Evolutionary conservation across 805 yeast species (phyloP), one percentile per base, ranked within the genome.

Genomic region (Candida multigemmis): DNA sequence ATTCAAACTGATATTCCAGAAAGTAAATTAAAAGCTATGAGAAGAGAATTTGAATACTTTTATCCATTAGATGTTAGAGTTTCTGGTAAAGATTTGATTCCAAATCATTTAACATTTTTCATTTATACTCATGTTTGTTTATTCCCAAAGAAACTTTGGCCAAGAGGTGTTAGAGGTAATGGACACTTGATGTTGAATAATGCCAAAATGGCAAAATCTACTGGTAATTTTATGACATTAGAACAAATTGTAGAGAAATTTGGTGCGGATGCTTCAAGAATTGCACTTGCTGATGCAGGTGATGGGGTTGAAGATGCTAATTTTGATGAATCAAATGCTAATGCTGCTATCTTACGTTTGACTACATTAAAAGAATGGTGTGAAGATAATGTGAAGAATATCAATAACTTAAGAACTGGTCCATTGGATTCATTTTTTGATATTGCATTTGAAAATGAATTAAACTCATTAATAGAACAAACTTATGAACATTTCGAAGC

Each of bases 281-380:
- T 91, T 53, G 96, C 98, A 4, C 65, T 91, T 39, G 98, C 97
- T 24, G 98, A 91, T 65, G 96, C 96, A 27, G 98, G 98, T 66
- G 98, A 91, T 53, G 68, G 91, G 22, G 75, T 86, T 41, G 98
- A 91, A 62, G 98, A 91, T 57, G 98, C 98, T 28, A 91, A 91
- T 66, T 83, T 91, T 49, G 98, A 91, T 48, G 98, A 91, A 62
- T 64, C 85, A 34, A 87, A 78, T 48, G 98, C 98, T 30, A 91
- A 91, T 48, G 96, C 98, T 24, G 96, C 97, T 14, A 87, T 91
- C 53, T 71, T 91, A 54, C 82, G 98, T 63, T 70, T 91, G 52
- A 81, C 72, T 55, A 89, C 84, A 30, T 68, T 89, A 56, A 89
- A 84, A 54, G 97, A 87, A 57, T 91, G 98, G 98, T 73, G 82